These are phyloP conservation scores for Aspergillus uvarum DNA, from an alignment of 2,329 filamentous ascomycete species.

Conservation along the genomic window DNA sequence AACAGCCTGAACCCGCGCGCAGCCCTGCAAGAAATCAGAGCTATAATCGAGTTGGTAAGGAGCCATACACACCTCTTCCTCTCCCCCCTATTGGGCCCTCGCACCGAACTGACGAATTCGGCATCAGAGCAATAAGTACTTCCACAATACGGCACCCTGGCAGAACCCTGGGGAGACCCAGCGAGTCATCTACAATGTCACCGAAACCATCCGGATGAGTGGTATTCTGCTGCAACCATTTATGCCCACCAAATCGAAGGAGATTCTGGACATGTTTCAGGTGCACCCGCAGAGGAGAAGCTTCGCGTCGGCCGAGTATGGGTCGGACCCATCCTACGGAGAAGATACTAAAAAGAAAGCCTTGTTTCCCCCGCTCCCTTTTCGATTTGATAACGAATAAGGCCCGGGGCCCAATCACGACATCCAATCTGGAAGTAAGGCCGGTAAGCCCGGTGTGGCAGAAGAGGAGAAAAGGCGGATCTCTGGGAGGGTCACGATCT, in stretches of 20 bases:
- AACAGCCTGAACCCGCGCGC: slow-evolving; percentile 60
- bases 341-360: slow-evolving; percentile 46
- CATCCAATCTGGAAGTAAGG: neutral
- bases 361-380: slow-evolving; percentile 53
- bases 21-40: slow-evolving; percentile 66
- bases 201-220: slow-evolving; percentile 74
- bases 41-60: slow-evolving; percentile 59
- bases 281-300: slow-evolving; percentile 63
- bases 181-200: slow-evolving; percentile 65
- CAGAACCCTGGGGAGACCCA: slow-evolving; percentile 50
- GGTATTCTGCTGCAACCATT: slow-evolving; percentile 88
- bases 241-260: slow-evolving; percentile 74
- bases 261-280: slow-evolving; percentile 74
- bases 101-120: neutral
- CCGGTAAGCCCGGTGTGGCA: slow-evolving; percentile 12
- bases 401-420: slow-evolving; percentile 14
- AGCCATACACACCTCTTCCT: neutral
- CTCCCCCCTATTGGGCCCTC: neutral
- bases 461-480: neutral
- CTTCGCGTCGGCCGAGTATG: slow-evolving; percentile 61
- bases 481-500: slow-evolving; percentile 18
- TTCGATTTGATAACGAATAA: slow-evolving; percentile 33
- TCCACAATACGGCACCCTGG: slow-evolving; percentile 71
- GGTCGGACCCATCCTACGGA: slow-evolving; percentile 71
- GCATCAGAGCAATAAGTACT: slow-evolving; percentile 63